These are phyloP conservation scores for Cardamine chenopodiifolia DNA, from an alignment of 345 rosid genomes.

Conservation along the genomic window DNA sequence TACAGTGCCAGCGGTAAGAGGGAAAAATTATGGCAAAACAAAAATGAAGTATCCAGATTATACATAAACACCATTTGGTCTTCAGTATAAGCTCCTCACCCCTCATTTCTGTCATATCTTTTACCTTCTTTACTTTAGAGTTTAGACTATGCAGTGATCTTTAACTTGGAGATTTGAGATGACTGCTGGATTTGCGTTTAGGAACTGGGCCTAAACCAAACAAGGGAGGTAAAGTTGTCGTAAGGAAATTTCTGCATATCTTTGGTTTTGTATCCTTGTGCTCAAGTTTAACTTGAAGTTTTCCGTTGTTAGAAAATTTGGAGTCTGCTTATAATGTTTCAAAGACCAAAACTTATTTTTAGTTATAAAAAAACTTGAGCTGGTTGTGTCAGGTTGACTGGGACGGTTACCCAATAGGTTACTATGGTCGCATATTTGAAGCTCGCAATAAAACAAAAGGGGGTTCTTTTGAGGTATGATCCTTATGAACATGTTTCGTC, in stretches of 20 bases:
- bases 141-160: neutral
- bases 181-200: constrained; percentile 74
- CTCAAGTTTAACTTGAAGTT: neutral
- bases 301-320: neutral
- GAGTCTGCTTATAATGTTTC: neutral
- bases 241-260: constrained; percentile 42
- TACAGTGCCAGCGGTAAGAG: constrained; percentile 88
- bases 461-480: constrained; percentile 84
- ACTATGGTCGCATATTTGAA: constrained; percentile 98
- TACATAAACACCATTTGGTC: constrained; percentile 79
- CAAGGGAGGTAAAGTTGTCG: constrained; percentile 82
- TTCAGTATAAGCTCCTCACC: constrained; percentile 92
- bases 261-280: neutral
- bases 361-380: constrained; percentile 14
- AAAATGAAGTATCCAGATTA: constrained; percentile 90
- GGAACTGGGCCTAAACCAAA: constrained; percentile 85
- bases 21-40: constrained; percentile 92
- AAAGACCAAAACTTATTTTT: neutral
- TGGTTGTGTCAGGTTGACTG: constrained; percentile 73
- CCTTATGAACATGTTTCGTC: constrained; percentile 14
- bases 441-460: constrained; percentile 98
- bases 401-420: constrained; percentile 98
- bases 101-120: constrained; percentile 11
- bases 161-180: constrained; percentile 31
- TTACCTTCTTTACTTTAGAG: neutral